Base-by-base conservation (phyloP, 1,284 basidiomycete species). In the Mycosarcoma mackinlayi region DNA sequence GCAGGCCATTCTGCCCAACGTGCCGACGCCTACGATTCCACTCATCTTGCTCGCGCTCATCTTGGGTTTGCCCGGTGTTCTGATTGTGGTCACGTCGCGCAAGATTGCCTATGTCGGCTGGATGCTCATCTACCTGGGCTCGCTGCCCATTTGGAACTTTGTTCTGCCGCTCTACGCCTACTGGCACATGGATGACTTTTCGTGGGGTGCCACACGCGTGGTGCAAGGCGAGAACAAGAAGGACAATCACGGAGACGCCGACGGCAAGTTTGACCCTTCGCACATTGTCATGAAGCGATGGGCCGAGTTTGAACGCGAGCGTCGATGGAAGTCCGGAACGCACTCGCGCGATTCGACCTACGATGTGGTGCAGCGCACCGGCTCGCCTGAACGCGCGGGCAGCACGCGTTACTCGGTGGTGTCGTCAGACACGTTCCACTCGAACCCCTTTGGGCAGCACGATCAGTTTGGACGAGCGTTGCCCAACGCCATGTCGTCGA, bases 211-310 rank as follows among this genome's bases (percentile, higher is more conserved):
- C 46, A 84, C 84, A 18, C 84, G 80, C 57, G 58, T 80, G n/a
- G 76, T 82, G 44, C 77, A 81, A 45, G 80, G 80, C 47, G 80
- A 82, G 34, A 71, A 72, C 50, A 80, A 79, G 63, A 78, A 75
- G 64, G 76, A 71, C 44, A 51, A 60, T 33, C 79, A 82, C 57
- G 76, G 77, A 38, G 73, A 76, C 24, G 73, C 75, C 10, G 78
- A 91, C 61, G 96, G 95, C 83, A 91, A 92, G 81, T 98, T 98
- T 79, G 95, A 98, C 85, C 94, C 94, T 33, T 88, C 89, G 48
- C 89, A 95, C 85, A 98, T 98, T 79, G 91, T 95, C 35, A 98
- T 98, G 96, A 98, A 98, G 87, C 89, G 93, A 46, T 98, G 95
- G 95, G 92, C 90, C 46, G 96, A 98, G 85, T 98, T 96, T 83